Evolutionary conservation across 1,284 basidiomycete genomes (phyloP), one percentile per base, ranked within the genome.

Genomic region (Jaminaea rosea): DNA sequence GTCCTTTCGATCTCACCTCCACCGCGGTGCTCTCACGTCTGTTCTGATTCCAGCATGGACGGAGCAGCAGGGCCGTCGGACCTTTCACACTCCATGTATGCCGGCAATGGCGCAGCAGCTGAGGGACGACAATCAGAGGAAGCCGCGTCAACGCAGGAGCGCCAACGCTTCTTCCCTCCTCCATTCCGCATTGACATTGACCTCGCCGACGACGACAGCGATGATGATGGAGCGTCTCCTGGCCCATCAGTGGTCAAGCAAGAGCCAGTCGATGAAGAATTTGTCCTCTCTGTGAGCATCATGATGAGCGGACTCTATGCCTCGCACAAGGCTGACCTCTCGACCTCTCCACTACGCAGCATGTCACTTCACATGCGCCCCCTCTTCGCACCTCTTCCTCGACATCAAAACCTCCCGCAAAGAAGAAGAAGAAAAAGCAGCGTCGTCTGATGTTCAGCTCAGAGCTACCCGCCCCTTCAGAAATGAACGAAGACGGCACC

Each of bases 401-500:
- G 11, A 7, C 39, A 42, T 5, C 15, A 11, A 21, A 31, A 31
- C 9, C 29, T 7, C 39, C 39, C 6, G 19, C 50, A 53, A n/a
- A 56, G 55, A n/a, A n/a, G n/a, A n/a, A n/a, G n/a, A n/a, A n/a
- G n/a, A n/a, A n/a, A n/a, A 42, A 42, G 39, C 19, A 24, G 39
- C 39, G 39, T 17, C 17, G 23, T 2, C 55, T 64, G 17, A 56
- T 56, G 31, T 64, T 64, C 53, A 55, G 53, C 27, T 62, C 60
- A 1, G 37, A 64, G 31, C 42, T 64, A 1, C 50, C 54, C 52
- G 34, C 53, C 39, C 10, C 28, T 15, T 13, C 42, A 24, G 15
- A 34, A 26, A 4, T 48, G 47, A 65, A 71, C 29, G 47, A 53
- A 4, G 63, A 72, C 42, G 69, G 67, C 29, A 60, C 55, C 19